Conservation (phyloP, 2,329 filamentous ascomycete species). For the Cercospora sesami region DNA sequence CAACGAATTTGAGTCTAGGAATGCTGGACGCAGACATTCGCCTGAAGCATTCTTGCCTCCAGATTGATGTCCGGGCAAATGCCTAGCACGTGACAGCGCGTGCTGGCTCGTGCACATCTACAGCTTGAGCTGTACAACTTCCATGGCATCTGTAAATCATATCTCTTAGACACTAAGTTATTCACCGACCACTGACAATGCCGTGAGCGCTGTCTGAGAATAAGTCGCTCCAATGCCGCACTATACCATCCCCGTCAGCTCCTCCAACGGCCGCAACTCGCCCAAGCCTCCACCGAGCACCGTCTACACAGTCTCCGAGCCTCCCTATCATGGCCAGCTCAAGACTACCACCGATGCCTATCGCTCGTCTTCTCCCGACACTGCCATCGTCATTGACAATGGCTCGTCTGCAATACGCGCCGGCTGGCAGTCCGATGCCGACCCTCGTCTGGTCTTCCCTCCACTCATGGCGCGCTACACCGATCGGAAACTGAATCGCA, state of each 20-base stretch:
- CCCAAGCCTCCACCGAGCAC: constrained; percentile 56
- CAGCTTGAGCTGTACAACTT: background rate
- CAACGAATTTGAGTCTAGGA: too few species aligned
- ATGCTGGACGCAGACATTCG: too few species aligned
- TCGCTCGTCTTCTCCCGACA: constrained; percentile 60
- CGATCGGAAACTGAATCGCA: constrained; percentile 88
- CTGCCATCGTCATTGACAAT: constrained; percentile 97
- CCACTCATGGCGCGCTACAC: constrained; percentile 94
- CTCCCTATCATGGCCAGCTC: constrained; percentile 61
- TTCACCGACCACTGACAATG: background rate
- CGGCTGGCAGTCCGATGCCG: constrained; percentile 89
- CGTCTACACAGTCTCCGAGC: constrained; percentile 57
- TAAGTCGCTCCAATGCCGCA: constrained; percentile 37
- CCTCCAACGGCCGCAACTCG: constrained; percentile 40
- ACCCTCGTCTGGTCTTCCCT: constrained; percentile 76
- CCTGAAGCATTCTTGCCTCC: too few species aligned
- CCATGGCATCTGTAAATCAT: background rate
- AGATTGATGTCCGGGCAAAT: background rate
- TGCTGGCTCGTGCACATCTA: background rate
- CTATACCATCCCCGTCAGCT: constrained; percentile 37
- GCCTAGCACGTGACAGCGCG: background rate
- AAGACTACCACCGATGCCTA: constrained; percentile 67
- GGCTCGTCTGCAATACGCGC: constrained; percentile 87
- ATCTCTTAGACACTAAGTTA: background rate
- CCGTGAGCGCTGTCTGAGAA: background rate